phyloP scores from a whole-genome alignment of 106 monocot species.

The Xerophyta viscosa region DNA sequence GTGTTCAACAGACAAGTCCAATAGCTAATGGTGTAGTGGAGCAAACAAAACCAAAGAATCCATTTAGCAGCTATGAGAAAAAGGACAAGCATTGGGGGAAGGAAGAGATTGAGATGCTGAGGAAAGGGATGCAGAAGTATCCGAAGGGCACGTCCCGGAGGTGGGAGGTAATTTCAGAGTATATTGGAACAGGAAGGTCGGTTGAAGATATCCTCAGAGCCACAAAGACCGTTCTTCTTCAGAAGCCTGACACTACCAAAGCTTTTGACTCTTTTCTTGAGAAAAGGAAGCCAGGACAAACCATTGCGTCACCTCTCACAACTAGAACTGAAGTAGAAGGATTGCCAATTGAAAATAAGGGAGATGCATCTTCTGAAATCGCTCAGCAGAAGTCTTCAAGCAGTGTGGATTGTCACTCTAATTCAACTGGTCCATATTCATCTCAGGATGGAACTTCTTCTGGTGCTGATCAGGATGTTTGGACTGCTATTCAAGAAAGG shows the following conservation, averaged over 20 bases:
- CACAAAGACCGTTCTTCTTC: constrained; percentile 85
- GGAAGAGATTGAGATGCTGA: constrained; percentile 88
- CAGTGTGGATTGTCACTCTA: background rate
- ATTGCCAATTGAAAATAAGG: constrained; percentile 1
- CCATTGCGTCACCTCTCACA: constrained; percentile 74
- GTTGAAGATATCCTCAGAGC: constrained; percentile 94
- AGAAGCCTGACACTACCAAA: constrained; percentile 81
- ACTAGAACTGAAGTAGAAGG: constrained; percentile 49
- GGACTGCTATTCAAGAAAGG: constrained; percentile 60
- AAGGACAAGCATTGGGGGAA: constrained; percentile 85
- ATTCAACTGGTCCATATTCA: background rate
- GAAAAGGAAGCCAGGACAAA: constrained; percentile 64
- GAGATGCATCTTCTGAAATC: constrained; percentile 8
- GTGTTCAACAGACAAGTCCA: background rate
- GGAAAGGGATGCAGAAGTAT: constrained; percentile 82
- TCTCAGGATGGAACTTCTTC: constrained; percentile 40
- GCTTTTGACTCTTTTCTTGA: constrained; percentile 93
- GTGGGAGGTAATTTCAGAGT: constrained; percentile 95
- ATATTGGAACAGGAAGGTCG: constrained; percentile 73
- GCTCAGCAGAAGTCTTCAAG: constrained; percentile 2
- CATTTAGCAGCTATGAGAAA: constrained; percentile 45
- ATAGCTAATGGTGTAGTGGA: constrained; percentile 19
- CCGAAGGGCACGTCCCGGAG: constrained; percentile 88
- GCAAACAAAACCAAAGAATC: constrained; percentile 10
- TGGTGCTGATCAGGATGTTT: constrained; percentile 38